Percentiles rank a stretch among this genome's conserved stretches.
Evolutionary conservation across 2,329 filamentous ascomycete species (phyloP).

Genomic region (Colletotrichum phormii): DNA sequence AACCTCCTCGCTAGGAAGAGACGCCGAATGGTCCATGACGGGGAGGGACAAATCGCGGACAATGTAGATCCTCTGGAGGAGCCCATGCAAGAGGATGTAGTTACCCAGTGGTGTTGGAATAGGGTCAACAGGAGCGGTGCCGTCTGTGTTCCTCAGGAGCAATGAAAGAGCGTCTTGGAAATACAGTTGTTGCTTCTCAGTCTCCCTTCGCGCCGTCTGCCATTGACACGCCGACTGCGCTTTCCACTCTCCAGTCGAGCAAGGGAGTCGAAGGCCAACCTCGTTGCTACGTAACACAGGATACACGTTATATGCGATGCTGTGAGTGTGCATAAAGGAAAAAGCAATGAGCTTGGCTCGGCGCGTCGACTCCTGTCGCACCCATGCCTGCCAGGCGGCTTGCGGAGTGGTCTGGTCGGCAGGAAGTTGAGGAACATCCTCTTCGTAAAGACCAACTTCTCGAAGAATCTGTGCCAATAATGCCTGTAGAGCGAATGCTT

Average conservation of each 20-base stretch:
- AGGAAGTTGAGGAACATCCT: conserved; percentile 18
- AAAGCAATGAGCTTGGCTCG: conserved; percentile 52
- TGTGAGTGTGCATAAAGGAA: conserved; percentile 52
- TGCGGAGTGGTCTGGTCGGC: conserved; percentile 28
- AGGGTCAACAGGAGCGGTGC: conserved; percentile 44
- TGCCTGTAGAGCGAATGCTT: conserved; percentile 48
- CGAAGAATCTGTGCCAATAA: conserved; percentile 48
- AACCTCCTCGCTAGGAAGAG: conserved; percentile 48
- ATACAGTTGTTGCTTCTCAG: conserved; percentile 47
- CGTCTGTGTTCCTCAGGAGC: conserved; percentile 44
- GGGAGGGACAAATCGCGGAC: conserved; percentile 51
- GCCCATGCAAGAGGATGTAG: conserved; percentile 50
- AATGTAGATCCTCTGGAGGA: conserved; percentile 52
- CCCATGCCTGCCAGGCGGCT: conserved; percentile 46
- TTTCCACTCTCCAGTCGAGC: conserved; percentile 51
- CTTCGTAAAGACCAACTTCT: conserved; percentile 48
- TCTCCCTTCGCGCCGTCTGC: conserved; percentile 43
- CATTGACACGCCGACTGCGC: conserved; percentile 45
- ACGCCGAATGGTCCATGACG: conserved; percentile 45
- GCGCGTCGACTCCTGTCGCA: conserved; percentile 46
- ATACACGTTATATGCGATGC: conserved; percentile 52
- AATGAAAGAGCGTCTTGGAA: conserved; percentile 51
- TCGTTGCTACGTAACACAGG: conserved; percentile 51
- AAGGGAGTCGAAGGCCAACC: conserved; percentile 48
- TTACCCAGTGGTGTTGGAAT: conserved; percentile 52